Evolutionary conservation across 768 basidiomycete genomes (phyloP).

Genomic region (Tricholoma bakamatsutake): DNA sequence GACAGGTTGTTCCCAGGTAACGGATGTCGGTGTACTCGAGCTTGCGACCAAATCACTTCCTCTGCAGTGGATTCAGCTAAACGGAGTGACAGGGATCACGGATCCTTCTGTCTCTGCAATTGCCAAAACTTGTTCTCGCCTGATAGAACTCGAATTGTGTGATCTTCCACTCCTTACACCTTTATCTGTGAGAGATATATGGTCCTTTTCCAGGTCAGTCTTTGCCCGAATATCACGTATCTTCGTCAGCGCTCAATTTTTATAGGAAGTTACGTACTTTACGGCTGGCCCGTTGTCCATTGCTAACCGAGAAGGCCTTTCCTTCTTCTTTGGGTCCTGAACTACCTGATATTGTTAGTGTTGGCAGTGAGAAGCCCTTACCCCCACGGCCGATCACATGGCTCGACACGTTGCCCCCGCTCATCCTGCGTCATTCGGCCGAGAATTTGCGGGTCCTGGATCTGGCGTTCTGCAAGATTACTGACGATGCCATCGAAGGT

Average conservation of each 20-base stretch:
- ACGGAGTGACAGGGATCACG: constrained; percentile 58
- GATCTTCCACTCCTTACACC: constrained; percentile 65
- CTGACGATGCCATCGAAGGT: constrained; percentile 72
- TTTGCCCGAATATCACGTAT: constrained; percentile 10
- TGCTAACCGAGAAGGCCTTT: constrained; percentile 76
- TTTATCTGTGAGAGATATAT: constrained; percentile 71
- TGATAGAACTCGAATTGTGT: constrained; percentile 78
- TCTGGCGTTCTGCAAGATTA: constrained; percentile 68
- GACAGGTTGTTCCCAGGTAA: constrained; percentile 66
- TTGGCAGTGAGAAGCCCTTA: constrained; percentile 41
- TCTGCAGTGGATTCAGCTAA: constrained; percentile 71
- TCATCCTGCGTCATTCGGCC: constrained; percentile 57
- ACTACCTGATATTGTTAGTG: constrained; percentile 14
- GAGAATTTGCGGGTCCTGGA: constrained; percentile 78
- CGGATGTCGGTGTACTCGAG: constrained; percentile 72
- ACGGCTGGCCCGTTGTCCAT: constrained; percentile 70
- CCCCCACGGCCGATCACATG: constrained; percentile 53
- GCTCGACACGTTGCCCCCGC: constrained; percentile 56
- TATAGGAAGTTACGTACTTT: constrained; percentile 65
- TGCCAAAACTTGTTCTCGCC: constrained; percentile 65
- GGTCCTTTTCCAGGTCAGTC: constrained; percentile 61
- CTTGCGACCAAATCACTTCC: constrained; percentile 63
- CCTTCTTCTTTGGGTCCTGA: constrained; percentile 41
- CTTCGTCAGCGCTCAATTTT: constrained; percentile 4
- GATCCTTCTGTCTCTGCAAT: constrained; percentile 60